A percentile compares a stretch with the other conserved stretches of the same genome.
Conservation (phyloP, 2,329 filamentous ascomycete genomes). For the Neurospora sp. region DNA sequence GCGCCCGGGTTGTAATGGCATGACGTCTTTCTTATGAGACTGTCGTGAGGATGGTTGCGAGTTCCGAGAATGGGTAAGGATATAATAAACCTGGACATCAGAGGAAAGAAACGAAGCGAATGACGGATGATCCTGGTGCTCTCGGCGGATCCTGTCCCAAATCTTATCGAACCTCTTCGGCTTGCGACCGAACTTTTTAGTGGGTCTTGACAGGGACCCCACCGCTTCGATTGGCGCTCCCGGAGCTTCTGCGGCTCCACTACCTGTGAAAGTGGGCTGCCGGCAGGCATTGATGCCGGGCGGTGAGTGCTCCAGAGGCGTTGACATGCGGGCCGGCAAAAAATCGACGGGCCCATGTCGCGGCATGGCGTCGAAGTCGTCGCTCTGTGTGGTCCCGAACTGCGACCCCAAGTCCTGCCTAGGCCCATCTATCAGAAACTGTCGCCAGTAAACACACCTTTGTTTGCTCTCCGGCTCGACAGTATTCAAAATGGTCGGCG, state of each 20-base stretch:
- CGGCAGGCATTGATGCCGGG: constrained; percentile 2
- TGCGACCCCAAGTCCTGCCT: not conserved
- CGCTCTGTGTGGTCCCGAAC: not conserved
- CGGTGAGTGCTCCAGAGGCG: not conserved
- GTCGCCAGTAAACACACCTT: not conserved
- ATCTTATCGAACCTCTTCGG: not conserved
- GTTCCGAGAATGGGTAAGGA: not conserved
- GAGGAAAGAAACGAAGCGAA: not conserved
- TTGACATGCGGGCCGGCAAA: not conserved
- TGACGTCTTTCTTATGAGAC: not conserved
- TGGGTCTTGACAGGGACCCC: not conserved
- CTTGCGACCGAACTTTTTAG: not conserved
- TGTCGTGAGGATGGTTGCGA: not conserved
- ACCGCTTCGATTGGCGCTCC: not conserved
- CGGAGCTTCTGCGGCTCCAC: not conserved
- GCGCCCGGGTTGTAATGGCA: constrained; percentile 13
- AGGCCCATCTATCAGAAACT: not conserved
- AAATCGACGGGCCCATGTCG: not conserved
- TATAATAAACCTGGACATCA: not conserved
- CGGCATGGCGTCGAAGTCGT: not conserved
- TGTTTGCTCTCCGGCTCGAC: constrained; percentile 1
- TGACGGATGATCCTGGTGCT: not conserved
- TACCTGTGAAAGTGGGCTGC: not conserved
- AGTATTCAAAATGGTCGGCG: constrained; percentile 24
- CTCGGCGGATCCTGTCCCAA: not conserved